phyloP scores from a whole-genome alignment of 1,139 yeast species.

The Candida glucosophila region DNA sequence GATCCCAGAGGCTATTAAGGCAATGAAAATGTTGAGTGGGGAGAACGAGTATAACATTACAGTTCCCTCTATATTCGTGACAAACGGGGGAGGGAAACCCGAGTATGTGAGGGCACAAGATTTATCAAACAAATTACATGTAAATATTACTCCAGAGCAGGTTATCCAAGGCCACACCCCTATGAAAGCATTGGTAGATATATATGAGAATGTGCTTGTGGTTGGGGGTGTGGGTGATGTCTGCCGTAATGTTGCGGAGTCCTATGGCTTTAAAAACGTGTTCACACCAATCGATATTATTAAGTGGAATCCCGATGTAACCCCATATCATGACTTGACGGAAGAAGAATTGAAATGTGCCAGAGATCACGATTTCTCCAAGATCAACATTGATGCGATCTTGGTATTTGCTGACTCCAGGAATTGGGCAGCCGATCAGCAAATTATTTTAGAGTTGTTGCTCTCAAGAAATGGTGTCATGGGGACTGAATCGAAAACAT shows the following conservation, averaged over 20 bases:
- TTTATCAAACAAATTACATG: slow-evolving; percentile 50
- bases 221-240: slow-evolving; percentile 82
- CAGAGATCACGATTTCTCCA: slow-evolving; percentile 55
- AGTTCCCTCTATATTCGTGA: slow-evolving; percentile 80
- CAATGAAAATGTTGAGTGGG: slow-evolving; percentile 63
- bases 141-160: slow-evolving; percentile 61
- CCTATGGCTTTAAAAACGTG: slow-evolving; percentile 69
- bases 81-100: slow-evolving; percentile 85
- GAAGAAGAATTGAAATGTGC: slow-evolving; percentile 57
- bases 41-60: slow-evolving; percentile 68
- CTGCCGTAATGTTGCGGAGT: slow-evolving; percentile 72
- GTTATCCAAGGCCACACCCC: slow-evolving; percentile 89
- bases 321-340: slow-evolving; percentile 69
- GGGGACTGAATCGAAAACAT: slow-evolving; percentile 68
- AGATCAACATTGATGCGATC: slow-evolving; percentile 58
- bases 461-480: slow-evolving; percentile 69
- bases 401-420: slow-evolving; percentile 76
- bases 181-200: slow-evolving; percentile 65
- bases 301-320: slow-evolving; percentile 80
- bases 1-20: slow-evolving; percentile 68
- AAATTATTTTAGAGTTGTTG: slow-evolving; percentile 69
- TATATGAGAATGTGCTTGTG: slow-evolving; percentile 64
- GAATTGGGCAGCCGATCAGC: slow-evolving; percentile 89
- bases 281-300: slow-evolving; percentile 72
- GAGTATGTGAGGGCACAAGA: slow-evolving; percentile 66